Conservation (phyloP, 495 filamentous ascomycete species). For the Podospora bellae-mahoneyi region DNA sequence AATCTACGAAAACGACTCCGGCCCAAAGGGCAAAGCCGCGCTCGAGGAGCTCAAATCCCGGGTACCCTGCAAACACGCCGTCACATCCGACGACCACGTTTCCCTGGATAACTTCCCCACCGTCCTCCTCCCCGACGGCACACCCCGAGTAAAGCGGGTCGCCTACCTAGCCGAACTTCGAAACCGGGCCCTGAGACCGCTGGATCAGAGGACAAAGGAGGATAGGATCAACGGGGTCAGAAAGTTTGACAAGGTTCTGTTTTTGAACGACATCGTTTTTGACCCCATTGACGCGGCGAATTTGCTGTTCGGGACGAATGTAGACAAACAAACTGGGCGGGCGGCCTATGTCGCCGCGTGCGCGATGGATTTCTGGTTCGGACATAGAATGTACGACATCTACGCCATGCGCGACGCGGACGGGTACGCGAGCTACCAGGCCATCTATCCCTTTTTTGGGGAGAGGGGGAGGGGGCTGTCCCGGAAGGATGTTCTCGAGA, state of each 20-base stretch:
- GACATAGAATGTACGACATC: slow-evolving; percentile 79
- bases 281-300: slow-evolving; percentile 65
- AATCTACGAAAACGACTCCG: slow-evolving; percentile 71
- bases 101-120: slow-evolving; percentile 50
- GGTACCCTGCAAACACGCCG: slow-evolving; percentile 50
- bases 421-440: slow-evolving; percentile 65
- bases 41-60: slow-evolving; percentile 39
- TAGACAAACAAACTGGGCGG: neutral
- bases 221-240: slow-evolving; percentile 31
- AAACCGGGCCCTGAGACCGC: slow-evolving; percentile 66
- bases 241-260: slow-evolving; percentile 66
- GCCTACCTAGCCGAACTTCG: slow-evolving; percentile 74
- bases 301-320: slow-evolving; percentile 72
- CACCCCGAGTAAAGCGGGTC: slow-evolving; percentile 63
- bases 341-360: slow-evolving; percentile 74
- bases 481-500: slow-evolving; percentile 57
- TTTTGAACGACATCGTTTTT: slow-evolving; percentile 74
- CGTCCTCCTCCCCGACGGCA: slow-evolving; percentile 60
- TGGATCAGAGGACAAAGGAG: slow-evolving; percentile 40
- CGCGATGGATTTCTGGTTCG: slow-evolving; percentile 70
- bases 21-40: slow-evolving; percentile 39
- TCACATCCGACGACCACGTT: slow-evolving; percentile 53
- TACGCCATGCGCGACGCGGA: slow-evolving; percentile 74
- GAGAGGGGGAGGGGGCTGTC: slow-evolving; percentile 54
- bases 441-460: slow-evolving; percentile 74